A percentile compares a stretch with the other conserved stretches of the same genome.
These are phyloP conservation scores for Malassezia equina DNA, from an alignment of 1,284 basidiomycete genomes.

Conservation along the genomic window DNA sequence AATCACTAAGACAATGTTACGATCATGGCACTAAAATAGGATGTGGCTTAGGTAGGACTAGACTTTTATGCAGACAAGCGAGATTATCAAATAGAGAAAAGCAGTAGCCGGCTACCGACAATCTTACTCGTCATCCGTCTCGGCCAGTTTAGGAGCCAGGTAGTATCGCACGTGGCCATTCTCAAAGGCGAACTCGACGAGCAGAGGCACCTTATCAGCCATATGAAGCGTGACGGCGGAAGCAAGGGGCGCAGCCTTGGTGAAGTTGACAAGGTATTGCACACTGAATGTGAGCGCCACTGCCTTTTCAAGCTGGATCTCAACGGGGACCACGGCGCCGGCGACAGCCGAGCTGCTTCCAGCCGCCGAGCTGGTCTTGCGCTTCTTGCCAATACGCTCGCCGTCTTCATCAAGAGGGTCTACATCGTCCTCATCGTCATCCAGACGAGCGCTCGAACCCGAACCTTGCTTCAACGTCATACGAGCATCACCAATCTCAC, in stretches of 20 bases:
- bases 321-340: conserved; percentile 48
- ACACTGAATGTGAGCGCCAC: conserved; percentile 90
- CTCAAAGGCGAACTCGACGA: conserved; percentile 64
- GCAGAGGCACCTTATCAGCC: conserved; percentile 36
- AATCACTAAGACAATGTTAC: background rate
- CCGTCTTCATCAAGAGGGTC: conserved; percentile 35
- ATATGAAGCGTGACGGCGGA: conserved; percentile 55
- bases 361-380: conserved; percentile 22
- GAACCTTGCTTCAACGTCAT: conserved; percentile 70
- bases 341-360: conserved; percentile 12
- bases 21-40: background rate
- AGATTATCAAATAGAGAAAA: background rate
- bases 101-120: background rate
- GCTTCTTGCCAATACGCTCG: conserved; percentile 35
- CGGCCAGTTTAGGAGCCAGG: conserved; percentile 44
- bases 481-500: conserved; percentile 84
- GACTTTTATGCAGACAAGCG: background rate
- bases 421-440: conserved; percentile 41
- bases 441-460: conserved; percentile 43
- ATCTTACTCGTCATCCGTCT: conserved; percentile 30
- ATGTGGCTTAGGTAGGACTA: background rate
- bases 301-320: conserved; percentile 54
- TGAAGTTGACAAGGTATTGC: conserved; percentile 95
- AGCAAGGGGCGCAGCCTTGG: conserved; percentile 74
- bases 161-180: conserved; percentile 55